A percentile compares a stretch with the other conserved stretches of the same genome.
These are phyloP conservation scores for Elaeagnus macrophylla DNA, from an alignment of 306 rosid genomes.

Conservation along the genomic window DNA sequence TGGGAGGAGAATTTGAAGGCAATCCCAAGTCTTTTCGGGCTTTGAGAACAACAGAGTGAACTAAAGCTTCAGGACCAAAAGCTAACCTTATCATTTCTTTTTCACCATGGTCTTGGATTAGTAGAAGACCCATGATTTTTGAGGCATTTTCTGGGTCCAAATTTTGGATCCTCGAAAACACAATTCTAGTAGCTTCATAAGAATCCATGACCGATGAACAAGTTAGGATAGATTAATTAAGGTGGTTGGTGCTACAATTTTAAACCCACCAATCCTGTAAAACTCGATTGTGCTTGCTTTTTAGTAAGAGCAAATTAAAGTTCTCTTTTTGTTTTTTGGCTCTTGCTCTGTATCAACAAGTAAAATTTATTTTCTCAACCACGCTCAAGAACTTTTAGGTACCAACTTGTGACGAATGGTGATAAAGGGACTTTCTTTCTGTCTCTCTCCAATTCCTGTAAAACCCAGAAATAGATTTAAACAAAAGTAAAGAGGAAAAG, in stretches of 20 bases:
- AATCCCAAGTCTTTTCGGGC: slow-evolving; percentile 69
- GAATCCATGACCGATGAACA: slow-evolving; percentile 51
- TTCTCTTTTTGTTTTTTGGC: neutral
- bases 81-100: slow-evolving; percentile 96
- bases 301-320: slow-evolving; percentile 1
- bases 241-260: slow-evolving; percentile 22
- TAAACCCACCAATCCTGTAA: slow-evolving; percentile 31
- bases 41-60: slow-evolving; percentile 71
- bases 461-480: slow-evolving; percentile 32
- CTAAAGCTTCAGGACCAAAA: slow-evolving; percentile 80
- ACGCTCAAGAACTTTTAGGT: slow-evolving; percentile 53
- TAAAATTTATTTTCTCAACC: slow-evolving; percentile 71
- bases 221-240: neutral
- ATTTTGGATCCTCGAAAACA: slow-evolving; percentile 78
- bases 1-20: slow-evolving; percentile 54
- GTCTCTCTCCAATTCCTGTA: slow-evolving; percentile 75
- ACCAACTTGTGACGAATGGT: slow-evolving; percentile 50
- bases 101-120: slow-evolving; percentile 92
- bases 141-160: slow-evolving; percentile 98
- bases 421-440: slow-evolving; percentile 23
- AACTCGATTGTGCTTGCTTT: neutral
- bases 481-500: slow-evolving; percentile 23
- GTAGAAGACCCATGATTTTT: slow-evolving; percentile 87
- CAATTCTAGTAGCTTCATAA: slow-evolving; percentile 84
- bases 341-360: slow-evolving; percentile 35